Conservation (phyloP, 495 filamentous ascomycete species). For the Thermochaetoides thermophila region DNA sequence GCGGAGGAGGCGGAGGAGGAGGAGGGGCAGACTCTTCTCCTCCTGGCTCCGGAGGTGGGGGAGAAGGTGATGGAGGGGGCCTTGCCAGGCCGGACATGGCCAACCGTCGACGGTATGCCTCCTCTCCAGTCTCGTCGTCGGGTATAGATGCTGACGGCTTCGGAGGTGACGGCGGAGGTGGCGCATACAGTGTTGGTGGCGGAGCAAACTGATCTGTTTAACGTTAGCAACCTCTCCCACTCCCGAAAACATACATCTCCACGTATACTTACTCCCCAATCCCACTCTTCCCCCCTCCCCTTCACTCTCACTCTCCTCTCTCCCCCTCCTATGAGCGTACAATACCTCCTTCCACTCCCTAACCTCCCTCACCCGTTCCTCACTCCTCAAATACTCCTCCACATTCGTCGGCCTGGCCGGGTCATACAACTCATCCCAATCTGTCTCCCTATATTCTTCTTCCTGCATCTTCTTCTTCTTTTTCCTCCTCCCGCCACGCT, state of each 20-base stretch:
- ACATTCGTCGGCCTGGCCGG: conserved; percentile 71
- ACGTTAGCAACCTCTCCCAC: conserved; percentile 10
- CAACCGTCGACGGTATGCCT: conserved; percentile 53
- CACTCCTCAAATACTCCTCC: conserved; percentile 72
- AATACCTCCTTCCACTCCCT: conserved; percentile 79
- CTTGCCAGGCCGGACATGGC: conserved; percentile 30
- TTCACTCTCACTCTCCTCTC: conserved; percentile 31
- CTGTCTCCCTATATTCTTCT: conserved; percentile 42
- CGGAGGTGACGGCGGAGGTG: conserved; percentile 43
- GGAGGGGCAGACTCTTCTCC: conserved; percentile 16
- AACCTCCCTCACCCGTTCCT: conserved; percentile 66
- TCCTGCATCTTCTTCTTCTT: conserved; percentile 74
- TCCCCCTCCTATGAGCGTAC: conserved; percentile 55
- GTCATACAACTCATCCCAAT: conserved; percentile 94
- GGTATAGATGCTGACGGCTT: conserved; percentile 16
- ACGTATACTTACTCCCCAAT: conserved; percentile 32
- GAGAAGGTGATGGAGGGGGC: conserved; percentile 20
- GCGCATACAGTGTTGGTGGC: conserved; percentile 53
- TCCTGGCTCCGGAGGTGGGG: no score
- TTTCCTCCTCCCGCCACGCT: conserved; percentile 63
- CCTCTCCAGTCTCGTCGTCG: conserved; percentile 51
- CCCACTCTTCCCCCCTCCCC: conserved; percentile 35
- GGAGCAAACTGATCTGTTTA: conserved; percentile 54
- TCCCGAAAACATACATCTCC: neutral
- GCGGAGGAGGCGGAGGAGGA: conserved; percentile 22